Evolutionary conservation across 345 rosid species (phyloP), one percentile per base, ranked within the genome.

Genomic region (Salix caprea): DNA sequence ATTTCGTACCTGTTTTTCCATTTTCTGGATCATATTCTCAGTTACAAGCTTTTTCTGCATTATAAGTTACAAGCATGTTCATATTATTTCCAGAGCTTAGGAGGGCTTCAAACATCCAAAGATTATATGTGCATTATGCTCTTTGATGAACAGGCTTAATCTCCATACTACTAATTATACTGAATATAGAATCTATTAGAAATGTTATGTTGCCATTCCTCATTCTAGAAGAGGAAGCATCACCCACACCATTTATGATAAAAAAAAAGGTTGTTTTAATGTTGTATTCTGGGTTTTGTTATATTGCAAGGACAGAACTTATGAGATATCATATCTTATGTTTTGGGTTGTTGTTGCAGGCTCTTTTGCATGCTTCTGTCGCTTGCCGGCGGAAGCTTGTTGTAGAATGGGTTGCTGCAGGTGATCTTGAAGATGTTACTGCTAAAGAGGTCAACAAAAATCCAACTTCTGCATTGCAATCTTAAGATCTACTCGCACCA

Each of bases 291-390:
- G 34, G 26, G 6, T 71, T 48, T 71, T 52, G 56, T 10, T 70
- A 15, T 64, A 46, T 23, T 39, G 24, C 39, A 56, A 3, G 8
- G 9, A 16, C n/a, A 65, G 39, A 65, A 18, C 18, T 48, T 69
- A 14, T 61, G 67, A 73, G 62, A 67, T 56, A 9, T 36, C 54
- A 54, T 58, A 71, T 56, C 36, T 69, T 78, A 36, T 62, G 71
- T 58, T 75, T 64, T 28, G 72, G 76, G 73, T 79, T 78, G 60
- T 23, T n/a, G 73, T 70, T 62, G 71, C 87, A 95, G 99, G 97
- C 99, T 79, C 97, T 95, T 84, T 83, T 95, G 79, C 99, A 95
- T 87, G 97, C 99, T 48, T 95, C 96, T 80, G 89, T 95, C 84
- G 91, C 97, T 39, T 95, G 97, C 80, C 89, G 92, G 79, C 79